Evolutionary conservation across 2,329 filamentous ascomycete species (phyloP).

Genomic region (Ceratocystis destructans): DNA sequence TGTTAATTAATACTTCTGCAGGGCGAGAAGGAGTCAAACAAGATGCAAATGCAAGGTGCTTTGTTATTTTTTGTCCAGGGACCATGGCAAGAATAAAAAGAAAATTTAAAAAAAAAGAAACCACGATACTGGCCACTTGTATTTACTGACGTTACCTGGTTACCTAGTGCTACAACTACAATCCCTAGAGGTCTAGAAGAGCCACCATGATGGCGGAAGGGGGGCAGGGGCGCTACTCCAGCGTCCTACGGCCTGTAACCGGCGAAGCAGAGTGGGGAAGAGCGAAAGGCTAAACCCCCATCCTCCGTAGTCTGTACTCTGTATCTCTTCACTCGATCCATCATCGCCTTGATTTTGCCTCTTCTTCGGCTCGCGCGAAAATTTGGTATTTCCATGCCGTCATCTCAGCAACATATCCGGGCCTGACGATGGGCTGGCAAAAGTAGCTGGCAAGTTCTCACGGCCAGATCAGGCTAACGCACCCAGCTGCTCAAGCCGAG

Average conservation of each 20-base stretch:
- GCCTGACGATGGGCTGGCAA: not conserved
- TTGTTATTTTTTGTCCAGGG: not conserved
- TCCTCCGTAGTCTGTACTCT: not conserved
- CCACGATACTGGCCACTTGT: not conserved
- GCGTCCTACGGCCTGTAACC: not conserved
- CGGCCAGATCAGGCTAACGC: no score
- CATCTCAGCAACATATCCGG: constrained; percentile 4
- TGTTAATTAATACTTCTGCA: not conserved
- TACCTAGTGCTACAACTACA: not conserved
- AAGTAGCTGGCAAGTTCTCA: no score
- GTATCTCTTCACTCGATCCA: not conserved
- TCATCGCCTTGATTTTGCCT: not conserved
- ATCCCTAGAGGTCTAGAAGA: not conserved
- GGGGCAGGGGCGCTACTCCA: not conserved
- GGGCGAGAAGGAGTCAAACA: not conserved
- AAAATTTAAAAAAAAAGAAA: not conserved
- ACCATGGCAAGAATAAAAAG: not conserved
- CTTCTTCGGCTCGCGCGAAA: constrained; percentile 5
- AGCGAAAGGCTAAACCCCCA: not conserved
- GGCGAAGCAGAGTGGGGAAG: not conserved
- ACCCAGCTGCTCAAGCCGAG: not conserved
- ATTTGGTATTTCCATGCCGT: constrained; percentile 1
- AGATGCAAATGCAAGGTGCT: not conserved
- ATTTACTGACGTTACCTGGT: not conserved
- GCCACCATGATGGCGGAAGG: not conserved